Base-by-base conservation (phyloP, 1,139 yeast genomes). In the Geotrichum fermentans region DNA sequence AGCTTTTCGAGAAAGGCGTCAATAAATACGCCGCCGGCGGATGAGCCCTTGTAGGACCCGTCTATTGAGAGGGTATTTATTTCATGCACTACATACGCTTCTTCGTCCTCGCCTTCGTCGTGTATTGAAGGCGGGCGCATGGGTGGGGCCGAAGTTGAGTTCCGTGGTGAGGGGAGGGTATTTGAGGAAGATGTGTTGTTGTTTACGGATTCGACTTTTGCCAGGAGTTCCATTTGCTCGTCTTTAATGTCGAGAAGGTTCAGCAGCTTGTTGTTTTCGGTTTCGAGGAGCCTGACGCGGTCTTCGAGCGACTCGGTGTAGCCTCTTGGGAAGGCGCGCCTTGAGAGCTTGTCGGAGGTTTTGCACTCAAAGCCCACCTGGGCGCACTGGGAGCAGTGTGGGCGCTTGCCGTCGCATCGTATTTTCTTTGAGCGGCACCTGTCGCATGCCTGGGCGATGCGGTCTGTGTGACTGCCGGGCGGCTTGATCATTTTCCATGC, bases 361-460 rank as follows among this genome's bases (percentile, higher is more conserved):
- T 80, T 81, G 64, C 92, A 83, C 52, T 83, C 89, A 58, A 83
- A 78, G 1, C 83, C 84, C 16, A 82, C 83, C 45, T 77, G 73
- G 20, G 73, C 73, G 65, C 92, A 83, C 59, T 82, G 84, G 18
- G 77, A 72, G 62, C 92, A 83, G 55, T 59, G 57, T 1, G 82
- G 82, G 34, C 75, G 73, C 60, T 71, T 73, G n/a, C 86, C 86
- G 57, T 82, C 87, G 67, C 89, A 82, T 52, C 80, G 75, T 33
- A 82, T 79, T 57, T 86, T 86, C 63, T 86, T 86, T 41, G 89
- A 84, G 46, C 95, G 70, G 61, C 96, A 86, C 47, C 96, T 66
- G 62, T 87, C 95, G 66, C 95, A 87, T 0, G 95, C 95, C 60
- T 86, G 95, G 0, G 94, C 89, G 17, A 81, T 79, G 52, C 89